These are phyloP conservation scores for Dioscorea cayenensis DNA, from an alignment of 116 monocot species.

Conservation along the genomic window DNA sequence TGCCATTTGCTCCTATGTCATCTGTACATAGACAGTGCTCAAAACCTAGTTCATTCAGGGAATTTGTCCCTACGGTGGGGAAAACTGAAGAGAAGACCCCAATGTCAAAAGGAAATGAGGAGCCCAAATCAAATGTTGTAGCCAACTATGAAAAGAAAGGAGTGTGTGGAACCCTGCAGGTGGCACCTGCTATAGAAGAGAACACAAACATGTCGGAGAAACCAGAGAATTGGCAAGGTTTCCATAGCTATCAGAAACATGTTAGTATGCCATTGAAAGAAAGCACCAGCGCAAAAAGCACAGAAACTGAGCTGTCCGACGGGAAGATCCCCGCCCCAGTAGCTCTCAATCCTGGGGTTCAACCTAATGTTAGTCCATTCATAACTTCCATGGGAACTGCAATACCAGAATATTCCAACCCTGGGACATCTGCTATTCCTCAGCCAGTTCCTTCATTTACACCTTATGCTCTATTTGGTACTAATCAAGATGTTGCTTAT, in stretches of 20 bases:
- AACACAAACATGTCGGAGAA: neutral
- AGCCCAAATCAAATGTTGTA: slow-evolving; percentile 8
- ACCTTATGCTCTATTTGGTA: slow-evolving; percentile 27
- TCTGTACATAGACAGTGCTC: slow-evolving; percentile 26
- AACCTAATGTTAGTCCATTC: slow-evolving; percentile 11
- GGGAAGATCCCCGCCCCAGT: neutral
- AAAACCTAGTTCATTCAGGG: slow-evolving; percentile 14
- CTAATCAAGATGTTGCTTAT: slow-evolving; percentile 41
- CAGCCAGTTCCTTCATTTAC: slow-evolving; percentile 32
- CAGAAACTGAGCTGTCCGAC: neutral
- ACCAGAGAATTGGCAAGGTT: slow-evolving; percentile 15
- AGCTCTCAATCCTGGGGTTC: slow-evolving; percentile 9
- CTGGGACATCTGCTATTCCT: slow-evolving; percentile 26
- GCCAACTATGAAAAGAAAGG: slow-evolving; percentile 7
- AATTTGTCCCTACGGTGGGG: slow-evolving; percentile 19
- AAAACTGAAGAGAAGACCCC: slow-evolving; percentile 23
- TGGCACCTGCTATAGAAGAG: slow-evolving; percentile 6
- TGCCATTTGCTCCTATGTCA: slow-evolving; percentile 40
- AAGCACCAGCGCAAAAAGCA: neutral
- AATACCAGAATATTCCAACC: slow-evolving; percentile 13
- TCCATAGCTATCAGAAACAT: slow-evolving; percentile 5
- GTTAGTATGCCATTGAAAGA: neutral
- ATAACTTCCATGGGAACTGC: slow-evolving; percentile 15
- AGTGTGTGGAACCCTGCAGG: neutral
- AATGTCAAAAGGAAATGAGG: slow-evolving; percentile 3